Base-by-base conservation (phyloP, 345 rosid species). In the Litchi chinensis region DNA sequence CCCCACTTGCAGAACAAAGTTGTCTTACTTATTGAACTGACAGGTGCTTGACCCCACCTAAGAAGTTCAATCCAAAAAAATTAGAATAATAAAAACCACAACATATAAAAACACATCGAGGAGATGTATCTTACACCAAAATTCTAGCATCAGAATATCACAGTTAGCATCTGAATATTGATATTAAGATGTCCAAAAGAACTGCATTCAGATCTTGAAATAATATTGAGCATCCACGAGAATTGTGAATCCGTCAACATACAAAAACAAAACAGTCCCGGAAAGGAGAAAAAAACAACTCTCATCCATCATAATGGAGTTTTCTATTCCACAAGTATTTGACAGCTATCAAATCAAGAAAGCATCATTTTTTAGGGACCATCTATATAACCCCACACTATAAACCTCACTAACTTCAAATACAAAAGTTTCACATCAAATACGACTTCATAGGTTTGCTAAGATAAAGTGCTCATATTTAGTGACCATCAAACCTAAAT, bases 351-450 rank as follows among this genome's bases (percentile, higher is more conserved):
- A 39, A 37, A 43, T 18, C 15, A 66, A 13, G 68, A 71, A 56
- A 74, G 75, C 57, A 67, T 63, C 65, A 78, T 65, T 52, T 37
- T 39, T n/a, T 0, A 21, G 69, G 82, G 74, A 71, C 77, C 80
- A 82, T 66, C 48, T 67, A 9, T 57, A 44, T 18, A 62, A 59
- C 28, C 28, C 28, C 28, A 26, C 28, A 26, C 28, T 26, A 26
- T 0, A 26, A 26, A 26, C 28, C 28, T 26, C 0, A 26, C 11
- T 12, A 46, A 4, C 16, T 44, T 50, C 54, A 39, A 64, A 19
- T 62, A 50, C 26, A 8, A 67, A 26, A 54, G 66, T 56, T 70
- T 15, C 15, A 10, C 65, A 59, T 10, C 26, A 73, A 10, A 19
- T 5, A 11, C 44, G 41, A 13, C 13, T 12, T 9, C 19, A 73